Evolutionary conservation across 768 basidiomycete genomes (phyloP), one percentile per base, ranked within the genome.

Genomic region (Cubamyces lactineus): DNA sequence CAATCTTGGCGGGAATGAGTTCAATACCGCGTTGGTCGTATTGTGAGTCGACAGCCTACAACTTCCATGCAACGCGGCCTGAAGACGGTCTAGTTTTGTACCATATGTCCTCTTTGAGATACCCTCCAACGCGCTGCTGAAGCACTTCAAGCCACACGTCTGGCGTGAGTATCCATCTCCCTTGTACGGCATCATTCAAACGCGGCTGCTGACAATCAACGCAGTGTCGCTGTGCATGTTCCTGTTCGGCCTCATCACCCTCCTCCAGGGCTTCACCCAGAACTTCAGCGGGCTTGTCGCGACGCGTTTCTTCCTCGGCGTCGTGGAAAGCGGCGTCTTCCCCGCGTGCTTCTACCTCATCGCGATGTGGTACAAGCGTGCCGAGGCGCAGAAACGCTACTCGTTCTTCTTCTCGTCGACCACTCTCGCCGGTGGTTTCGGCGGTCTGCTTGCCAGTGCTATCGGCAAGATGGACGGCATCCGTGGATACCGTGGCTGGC

Each of bases 351-450:
- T 69, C 62, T 74, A 74, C 63, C 71, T 72, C 56, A 66, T 76
- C 21, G 73, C 75, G 28, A 73, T 71, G 67, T 77, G 76, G 75
- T 78, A 78, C 68, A 72, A 73, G 23, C 70, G 74, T 16, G 67
- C 71, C 43, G 78, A 78, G 60, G 71, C 74, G 41, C 74, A 75
- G 62, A 74, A 72, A 50, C 67, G 73, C 3, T 74, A 71, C 61
- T 68, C 73, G 38, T 73, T 77, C 71, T 78, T 78, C 72, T 79
- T 78, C 70, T 71, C 70, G 15, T 75, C 75, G 11, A 71, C 69
- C 5, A 80, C 80, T 1, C 71, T 76, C 41, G 74, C 79, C 5
- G 80, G 79, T 38, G 74, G 69, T 15, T 76, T 76, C 63, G 75
- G 75, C 42, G 73, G 73, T 30, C 66, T 74, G 30, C 68, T 74